A percentile compares a stretch with the other conserved stretches of the same genome.
phyloP scores from a whole-genome alignment of 78 protist species.

The Dictyostelium intermedium region DNA sequence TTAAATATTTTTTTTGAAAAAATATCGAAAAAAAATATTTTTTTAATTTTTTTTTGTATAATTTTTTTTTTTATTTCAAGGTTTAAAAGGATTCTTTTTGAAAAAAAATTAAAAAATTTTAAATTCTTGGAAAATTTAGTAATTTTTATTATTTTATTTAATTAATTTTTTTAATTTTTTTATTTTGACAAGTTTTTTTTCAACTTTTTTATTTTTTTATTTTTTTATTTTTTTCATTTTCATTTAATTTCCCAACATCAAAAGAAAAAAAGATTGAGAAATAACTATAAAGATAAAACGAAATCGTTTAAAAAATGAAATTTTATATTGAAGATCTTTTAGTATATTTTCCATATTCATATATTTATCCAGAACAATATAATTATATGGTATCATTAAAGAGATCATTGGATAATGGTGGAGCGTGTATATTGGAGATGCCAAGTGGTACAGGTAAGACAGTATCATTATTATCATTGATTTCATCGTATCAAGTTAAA shows the following conservation, averaged over 20 bases:
- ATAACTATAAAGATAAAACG: not conserved
- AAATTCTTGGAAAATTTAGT: not conserved
- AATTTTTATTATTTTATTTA: too few relatives aligned
- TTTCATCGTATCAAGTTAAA: slow-evolving; percentile 86
- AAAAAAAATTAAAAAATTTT: too few relatives aligned
- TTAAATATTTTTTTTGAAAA: too few relatives aligned
- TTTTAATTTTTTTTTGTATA: too few relatives aligned
- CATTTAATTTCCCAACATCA: not conserved
- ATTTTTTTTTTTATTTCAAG: too few relatives aligned
- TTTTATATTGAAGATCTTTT: slow-evolving; percentile 91
- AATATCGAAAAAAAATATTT: too few relatives aligned
- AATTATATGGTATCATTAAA: slow-evolving; percentile 96
- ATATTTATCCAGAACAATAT: slow-evolving; percentile 98
- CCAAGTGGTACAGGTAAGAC: slow-evolving; percentile 99
- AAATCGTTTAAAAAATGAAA: slow-evolving; percentile 77
- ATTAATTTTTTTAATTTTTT: too few relatives aligned
- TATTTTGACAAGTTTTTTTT: too few relatives aligned
- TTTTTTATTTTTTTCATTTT: not conserved
- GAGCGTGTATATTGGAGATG: slow-evolving; percentile 97
- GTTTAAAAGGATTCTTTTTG: too few relatives aligned
- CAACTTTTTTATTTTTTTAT: not conserved
- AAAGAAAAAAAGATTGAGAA: not conserved
- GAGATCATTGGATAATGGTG: slow-evolving; percentile 90
- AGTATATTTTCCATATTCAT: slow-evolving; percentile 97
- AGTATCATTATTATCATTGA: slow-evolving; percentile 92